Evolutionary conservation across 2,329 filamentous ascomycete genomes (phyloP), one percentile per base, ranked within the genome.

Genomic region (Fusarium sp.): DNA sequence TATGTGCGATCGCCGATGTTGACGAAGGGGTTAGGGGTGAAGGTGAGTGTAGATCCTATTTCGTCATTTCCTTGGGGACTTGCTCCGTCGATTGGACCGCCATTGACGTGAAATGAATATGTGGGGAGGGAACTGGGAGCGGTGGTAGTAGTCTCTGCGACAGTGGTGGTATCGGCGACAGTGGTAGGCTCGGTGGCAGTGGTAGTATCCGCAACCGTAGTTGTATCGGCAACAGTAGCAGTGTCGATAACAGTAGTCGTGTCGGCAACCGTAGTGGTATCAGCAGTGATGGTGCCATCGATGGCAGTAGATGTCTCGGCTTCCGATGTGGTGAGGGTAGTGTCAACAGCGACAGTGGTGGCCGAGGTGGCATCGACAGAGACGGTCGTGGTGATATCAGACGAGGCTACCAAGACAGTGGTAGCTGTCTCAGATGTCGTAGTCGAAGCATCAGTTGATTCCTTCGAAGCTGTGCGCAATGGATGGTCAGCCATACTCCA

Each of bases 361-460:
- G 13, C 34, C 7, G 20, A 3, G 13, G 20, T 16, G 20, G 27
- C 4, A 34, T 34, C 32, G 32, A 8, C 3, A 5, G 9, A 11
- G 16, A 11, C 18, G 5, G 34, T 8, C 1, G 45, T 58, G 3
- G 25, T 14, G 5, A 16, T 10, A 1, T 37, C 13, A 1, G 55
- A 43, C 1, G 40, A 40, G 23, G 30, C 23, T 20, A 18, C n/a
- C 5, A 18, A 4, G 2, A 27, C n/a, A 4, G 8, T 53, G 4
- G 41, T 30, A 16, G 16, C 12, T 6, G 30, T 5, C 14, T 32
- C 13, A 1, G n/a, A 12, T 18, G n/a, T 9, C 3, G n/a, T 16
- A 6, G 7, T n/a, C 1, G 41, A 46, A 8, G 14, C 40, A 1
- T 12, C 30, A 5, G 20, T 28, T 7, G 1, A 16, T 0, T 20